Percentiles rank a stretch among this genome's conserved stretches.
Evolutionary conservation across 805 yeast genomes (phyloP).

Genomic region (Candida jianshihensis): DNA sequence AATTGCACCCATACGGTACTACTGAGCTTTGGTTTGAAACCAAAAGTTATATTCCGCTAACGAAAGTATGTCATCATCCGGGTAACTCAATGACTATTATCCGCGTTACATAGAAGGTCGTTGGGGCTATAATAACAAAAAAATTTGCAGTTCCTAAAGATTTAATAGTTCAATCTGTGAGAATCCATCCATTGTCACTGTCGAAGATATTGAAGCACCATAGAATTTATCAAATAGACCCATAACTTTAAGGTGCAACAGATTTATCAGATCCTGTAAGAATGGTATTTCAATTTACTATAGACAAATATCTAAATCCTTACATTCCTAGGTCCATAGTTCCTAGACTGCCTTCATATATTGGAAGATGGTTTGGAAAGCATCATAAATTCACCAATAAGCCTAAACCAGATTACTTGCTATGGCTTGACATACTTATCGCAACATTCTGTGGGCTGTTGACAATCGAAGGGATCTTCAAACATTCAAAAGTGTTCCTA

Average conservation of each 20-base stretch:
- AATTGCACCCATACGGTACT: neutral
- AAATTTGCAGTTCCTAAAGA: too few species aligned
- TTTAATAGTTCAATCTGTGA: too few species aligned
- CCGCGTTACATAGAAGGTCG: too few species aligned
- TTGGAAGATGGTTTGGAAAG: conserved; percentile 35
- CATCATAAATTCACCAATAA: conserved; percentile 24
- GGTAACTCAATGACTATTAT: too few species aligned
- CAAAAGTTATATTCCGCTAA: neutral
- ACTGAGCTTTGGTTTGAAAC: neutral
- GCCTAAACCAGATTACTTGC: conserved; percentile 27
- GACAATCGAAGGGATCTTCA: conserved; percentile 40
- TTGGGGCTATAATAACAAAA: too few species aligned
- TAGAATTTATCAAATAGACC: too few species aligned
- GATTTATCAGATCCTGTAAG: too few species aligned
- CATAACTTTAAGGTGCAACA: too few species aligned
- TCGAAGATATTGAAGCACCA: too few species aligned
- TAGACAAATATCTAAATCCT: conserved; percentile 14
- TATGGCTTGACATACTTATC: conserved; percentile 41
- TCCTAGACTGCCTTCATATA: conserved; percentile 27
- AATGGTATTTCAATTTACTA: conserved; percentile 4
- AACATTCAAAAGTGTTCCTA: conserved; percentile 29
- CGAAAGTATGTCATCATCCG: too few species aligned
- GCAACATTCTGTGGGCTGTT: conserved; percentile 41
- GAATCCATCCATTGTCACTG: too few species aligned
- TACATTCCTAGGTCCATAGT: conserved; percentile 20